These are phyloP conservation scores for Pyropia yezoensis DNA, from an alignment of 23 red algal species.

Conservation along the genomic window DNA sequence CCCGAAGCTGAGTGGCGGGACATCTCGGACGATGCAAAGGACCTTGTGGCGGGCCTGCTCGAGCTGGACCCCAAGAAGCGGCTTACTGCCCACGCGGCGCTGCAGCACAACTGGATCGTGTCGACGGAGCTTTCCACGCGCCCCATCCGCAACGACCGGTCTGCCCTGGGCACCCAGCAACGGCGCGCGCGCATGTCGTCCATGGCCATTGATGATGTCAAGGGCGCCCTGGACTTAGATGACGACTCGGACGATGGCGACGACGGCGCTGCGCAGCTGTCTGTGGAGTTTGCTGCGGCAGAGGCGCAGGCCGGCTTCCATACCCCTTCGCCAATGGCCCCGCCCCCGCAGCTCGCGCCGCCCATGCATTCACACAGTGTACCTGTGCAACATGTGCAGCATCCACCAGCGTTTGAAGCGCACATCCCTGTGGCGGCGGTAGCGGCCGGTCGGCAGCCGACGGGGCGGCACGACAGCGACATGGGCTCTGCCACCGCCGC, in stretches of 20 bases:
- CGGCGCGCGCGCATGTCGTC: conserved; percentile 52
- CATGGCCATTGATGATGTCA: conserved; percentile 62
- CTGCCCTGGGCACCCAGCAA: conserved; percentile 39
- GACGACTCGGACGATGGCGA: conserved; percentile 26
- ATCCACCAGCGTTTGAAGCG: no score
- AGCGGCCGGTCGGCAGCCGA: no score
- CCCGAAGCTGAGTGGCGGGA: conserved; percentile 46
- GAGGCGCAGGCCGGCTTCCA: no score
- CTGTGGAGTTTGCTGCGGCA: no score
- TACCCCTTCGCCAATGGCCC: no score
- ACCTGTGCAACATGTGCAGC: no score
- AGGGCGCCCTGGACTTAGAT: conserved; percentile 33
- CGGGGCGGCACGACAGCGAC: no score
- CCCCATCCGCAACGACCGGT: conserved; percentile 47
- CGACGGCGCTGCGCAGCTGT: no score
- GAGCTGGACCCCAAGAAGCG: conserved; percentile 56
- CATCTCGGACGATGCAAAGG: conserved; percentile 38
- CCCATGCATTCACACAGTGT: no score
- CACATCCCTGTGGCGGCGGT: no score
- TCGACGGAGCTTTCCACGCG: conserved; percentile 33
- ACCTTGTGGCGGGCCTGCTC: conserved; percentile 48
- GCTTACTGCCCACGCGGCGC: conserved; percentile 28
- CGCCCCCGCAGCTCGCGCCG: no score
- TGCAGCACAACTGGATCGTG: conserved; percentile 58
- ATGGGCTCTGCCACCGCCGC: no score